Evolutionary conservation across 805 yeast genomes (phyloP), one percentile per base, ranked within the genome.

Genomic region (Osmozyma mogii): DNA sequence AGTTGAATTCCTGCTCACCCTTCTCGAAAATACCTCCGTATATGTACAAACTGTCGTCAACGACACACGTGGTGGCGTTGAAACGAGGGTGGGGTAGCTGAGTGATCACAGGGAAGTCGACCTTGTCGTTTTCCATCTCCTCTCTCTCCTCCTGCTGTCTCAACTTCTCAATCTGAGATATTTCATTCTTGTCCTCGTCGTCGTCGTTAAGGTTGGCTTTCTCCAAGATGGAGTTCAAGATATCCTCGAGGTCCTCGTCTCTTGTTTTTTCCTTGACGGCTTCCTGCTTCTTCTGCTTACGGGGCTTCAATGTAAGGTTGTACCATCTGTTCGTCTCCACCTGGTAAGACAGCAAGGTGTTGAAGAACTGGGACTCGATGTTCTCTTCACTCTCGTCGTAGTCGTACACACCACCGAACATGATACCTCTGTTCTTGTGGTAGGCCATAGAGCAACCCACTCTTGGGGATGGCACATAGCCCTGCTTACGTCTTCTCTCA

Each of bases 321-420:
- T 73, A 83, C 97, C 98, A 89, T 50, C 95, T 72, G 54, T 89
- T 89, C 11, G 77, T 66, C 44, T 85, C 96, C 11, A 79, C 65
- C 39, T 87, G 94, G 52, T 84, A 89, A 2, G 94, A 79, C 45
- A 75, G 75, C 28, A 89, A 55, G 36, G 78, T 76, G 52, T 88
- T 87, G 58, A 72, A 89, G 52, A 88, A 89, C 27, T 72, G 75
- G 1, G 95, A 84, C 26, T 82, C 89, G 37, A 89, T 59, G 31
- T 82, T 73, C 56, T 92, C 97, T 53, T 89, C 97, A 9, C 95
- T 89, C 56, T 89, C 98, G 44, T 88, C 95, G 37, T 72, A 83
- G 54, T 89, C 97, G 47, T 73, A 88, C 9, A 92, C 98, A 45
- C 97, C 97, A 22, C 97, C 97, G 60, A 89, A 92, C 49, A 88